These are phyloP conservation scores for Talaromyces funiculosus DNA, from an alignment of 2,329 filamentous ascomycete genomes.

Conservation along the genomic window DNA sequence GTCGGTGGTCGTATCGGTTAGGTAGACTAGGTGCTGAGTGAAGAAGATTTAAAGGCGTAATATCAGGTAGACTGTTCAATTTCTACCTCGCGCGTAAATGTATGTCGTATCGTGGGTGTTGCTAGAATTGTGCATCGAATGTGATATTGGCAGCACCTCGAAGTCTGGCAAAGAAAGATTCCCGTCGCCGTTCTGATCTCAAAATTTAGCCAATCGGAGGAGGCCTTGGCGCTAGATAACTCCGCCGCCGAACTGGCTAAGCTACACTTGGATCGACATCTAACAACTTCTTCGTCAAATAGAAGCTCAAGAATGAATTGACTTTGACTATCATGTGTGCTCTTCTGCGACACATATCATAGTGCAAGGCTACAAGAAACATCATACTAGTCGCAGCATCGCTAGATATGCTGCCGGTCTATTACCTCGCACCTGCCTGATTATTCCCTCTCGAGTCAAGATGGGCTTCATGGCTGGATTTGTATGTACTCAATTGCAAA, in stretches of 20 bases:
- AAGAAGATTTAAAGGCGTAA: no score
- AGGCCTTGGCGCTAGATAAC: neutral
- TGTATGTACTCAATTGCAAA: constrained; percentile 46
- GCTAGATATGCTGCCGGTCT: constrained; percentile 1
- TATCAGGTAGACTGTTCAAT: neutral
- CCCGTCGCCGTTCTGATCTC: constrained; percentile 13
- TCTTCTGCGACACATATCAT: neutral
- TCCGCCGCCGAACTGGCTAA: neutral
- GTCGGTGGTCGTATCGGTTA: neutral
- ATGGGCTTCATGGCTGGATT: constrained; percentile 74
- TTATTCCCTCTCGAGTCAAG: constrained; percentile 12
- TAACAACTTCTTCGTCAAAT: neutral
- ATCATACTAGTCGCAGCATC: neutral
- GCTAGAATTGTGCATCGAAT: neutral
- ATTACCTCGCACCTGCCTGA: neutral
- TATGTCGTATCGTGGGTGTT: neutral
- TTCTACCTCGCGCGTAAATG: neutral
- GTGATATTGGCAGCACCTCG: neutral
- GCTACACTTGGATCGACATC: neutral
- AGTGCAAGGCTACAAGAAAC: neutral
- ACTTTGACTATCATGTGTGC: neutral
- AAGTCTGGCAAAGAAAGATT: constrained; percentile 10
- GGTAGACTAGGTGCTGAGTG: neutral
- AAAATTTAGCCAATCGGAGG: constrained; percentile 2
- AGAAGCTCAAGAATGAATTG: neutral